These are phyloP conservation scores for Herpetomonas tarakana DNA, from an alignment of 208 protist species.

Conservation along the genomic window DNA sequence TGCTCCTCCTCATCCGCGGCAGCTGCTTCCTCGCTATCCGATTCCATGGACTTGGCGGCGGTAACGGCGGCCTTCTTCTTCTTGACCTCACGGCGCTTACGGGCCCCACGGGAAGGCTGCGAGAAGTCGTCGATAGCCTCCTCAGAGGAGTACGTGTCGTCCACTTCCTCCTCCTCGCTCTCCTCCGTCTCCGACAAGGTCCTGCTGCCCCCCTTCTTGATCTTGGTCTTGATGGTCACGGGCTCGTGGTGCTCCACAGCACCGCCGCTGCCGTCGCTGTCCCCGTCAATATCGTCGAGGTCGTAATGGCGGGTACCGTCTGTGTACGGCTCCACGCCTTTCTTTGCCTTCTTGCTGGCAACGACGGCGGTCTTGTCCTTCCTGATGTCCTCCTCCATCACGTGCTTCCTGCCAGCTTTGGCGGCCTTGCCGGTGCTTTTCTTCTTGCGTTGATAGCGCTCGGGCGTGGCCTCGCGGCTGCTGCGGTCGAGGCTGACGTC, in stretches of 20 bases:
- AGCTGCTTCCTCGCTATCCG: constrained; percentile 2
- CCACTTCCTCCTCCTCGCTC: background rate
- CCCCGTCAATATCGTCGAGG: constrained; percentile 9
- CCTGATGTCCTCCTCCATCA: background rate
- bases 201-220: constrained; percentile 6
- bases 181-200: background rate
- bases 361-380: background rate
- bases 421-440: too few relatives aligned
- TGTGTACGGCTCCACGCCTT: constrained; percentile 27
- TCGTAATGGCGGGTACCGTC: constrained; percentile 27
- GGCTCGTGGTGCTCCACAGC: constrained; percentile 21
- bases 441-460: background rate
- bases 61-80: background rate
- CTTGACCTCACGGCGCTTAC: constrained; percentile 11
- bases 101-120: constrained; percentile 11
- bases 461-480: background rate
- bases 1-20: constrained; percentile 1
- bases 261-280: constrained; percentile 9
- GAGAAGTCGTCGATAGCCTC: constrained; percentile 21
- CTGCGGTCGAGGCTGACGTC: background rate
- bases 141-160: background rate
- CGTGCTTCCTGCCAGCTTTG: background rate
- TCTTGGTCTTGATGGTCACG: constrained; percentile 20
- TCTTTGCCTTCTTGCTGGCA: background rate
- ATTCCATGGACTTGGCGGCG: background rate